Conservation (phyloP, 768 basidiomycete genomes). For the Phaeotremella fagi region DNA sequence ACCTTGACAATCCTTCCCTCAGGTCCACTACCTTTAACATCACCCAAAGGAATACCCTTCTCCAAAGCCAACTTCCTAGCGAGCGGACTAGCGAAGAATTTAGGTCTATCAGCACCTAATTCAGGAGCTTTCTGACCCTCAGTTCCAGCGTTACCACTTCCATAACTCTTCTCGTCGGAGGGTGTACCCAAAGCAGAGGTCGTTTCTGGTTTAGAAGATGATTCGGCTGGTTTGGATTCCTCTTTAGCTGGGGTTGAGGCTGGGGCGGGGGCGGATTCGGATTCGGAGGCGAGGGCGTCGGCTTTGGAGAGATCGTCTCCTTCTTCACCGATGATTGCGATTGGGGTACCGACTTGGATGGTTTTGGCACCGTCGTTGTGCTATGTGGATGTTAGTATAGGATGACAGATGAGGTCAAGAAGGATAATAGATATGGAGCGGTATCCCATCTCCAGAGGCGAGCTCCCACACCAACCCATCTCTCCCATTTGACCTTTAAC, state of each 20-base stretch:
- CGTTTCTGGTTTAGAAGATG: background rate
- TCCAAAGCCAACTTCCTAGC: constrained; percentile 97
- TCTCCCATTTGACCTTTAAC: constrained; percentile 43
- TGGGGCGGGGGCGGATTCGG: constrained; percentile 45
- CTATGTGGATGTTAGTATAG: constrained; percentile 51
- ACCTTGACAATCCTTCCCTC: constrained; percentile 88
- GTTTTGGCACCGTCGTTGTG: constrained; percentile 77
- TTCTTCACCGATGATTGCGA: constrained; percentile 89
- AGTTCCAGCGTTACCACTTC: constrained; percentile 30
- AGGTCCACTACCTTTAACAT: constrained; percentile 91
- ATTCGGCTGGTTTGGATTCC: constrained; percentile 1
- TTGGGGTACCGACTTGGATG: constrained; percentile 76
- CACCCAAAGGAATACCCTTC: constrained; percentile 78
- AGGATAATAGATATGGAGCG: background rate
- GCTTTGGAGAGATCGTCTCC: constrained; percentile 89
- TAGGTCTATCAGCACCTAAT: constrained; percentile 41
- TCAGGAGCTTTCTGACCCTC: constrained; percentile 36
- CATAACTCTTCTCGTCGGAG: constrained; percentile 60
- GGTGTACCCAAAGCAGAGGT: constrained; percentile 44
- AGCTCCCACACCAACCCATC: no score
- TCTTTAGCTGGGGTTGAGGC: constrained; percentile 1
- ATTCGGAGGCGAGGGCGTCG: constrained; percentile 63
- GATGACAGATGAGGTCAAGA: background rate
- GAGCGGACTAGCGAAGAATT: constrained; percentile 83
- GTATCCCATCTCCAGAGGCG: background rate